Evolutionary conservation across 306 rosid genomes (phyloP), one percentile per base, ranked within the genome.

Genomic region (Trifolium dubium): DNA sequence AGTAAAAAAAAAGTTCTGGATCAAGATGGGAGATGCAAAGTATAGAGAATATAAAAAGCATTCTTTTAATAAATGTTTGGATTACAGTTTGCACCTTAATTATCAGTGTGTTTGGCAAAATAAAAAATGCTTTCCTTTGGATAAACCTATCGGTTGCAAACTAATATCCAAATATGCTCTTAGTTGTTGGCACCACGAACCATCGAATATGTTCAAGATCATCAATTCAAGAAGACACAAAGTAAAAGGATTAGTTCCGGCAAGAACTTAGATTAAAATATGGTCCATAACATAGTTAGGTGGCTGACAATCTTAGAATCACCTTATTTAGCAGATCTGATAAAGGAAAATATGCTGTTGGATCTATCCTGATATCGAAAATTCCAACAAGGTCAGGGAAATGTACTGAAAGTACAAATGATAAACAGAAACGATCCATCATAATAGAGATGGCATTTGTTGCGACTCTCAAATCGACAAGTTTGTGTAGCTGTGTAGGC

Each of bases 191-290:
- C 41, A 37, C 70, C 14, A 56, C 31, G 72, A 81, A 72, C 9
- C 68, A 41, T n/a, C 0, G 39, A 51, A 71, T 11, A 43, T 28
- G 28, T 44, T 40, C 41, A 55, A 50, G 47, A 60, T 59, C 30
- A 8, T 18, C 54, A 71, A 41, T 59, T 72, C 69, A 40, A n/a
- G 17, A 41, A 54, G 13, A 47, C 63, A 17, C 64, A 4, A 10
- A 15, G 44, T 44, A 23, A 17, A 71, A 55, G 10, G 65, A 62
- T 30, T 19, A 44, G 43, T 18, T 71, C 61, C 30, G 15, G 43
- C 39, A 77, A 51, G 67, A 77, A 53, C 61, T 29, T 32, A 69
- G 35, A 69, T 19, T 30, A 23, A 72, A 67, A 60, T 23, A 72
- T n/a, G 65, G 43, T 29, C 71, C 69, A 55, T 51, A 77, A 62